These are phyloP conservation scores for Fusarium temperatum DNA, from an alignment of 2,329 filamentous ascomycete genomes.

Conservation along the genomic window DNA sequence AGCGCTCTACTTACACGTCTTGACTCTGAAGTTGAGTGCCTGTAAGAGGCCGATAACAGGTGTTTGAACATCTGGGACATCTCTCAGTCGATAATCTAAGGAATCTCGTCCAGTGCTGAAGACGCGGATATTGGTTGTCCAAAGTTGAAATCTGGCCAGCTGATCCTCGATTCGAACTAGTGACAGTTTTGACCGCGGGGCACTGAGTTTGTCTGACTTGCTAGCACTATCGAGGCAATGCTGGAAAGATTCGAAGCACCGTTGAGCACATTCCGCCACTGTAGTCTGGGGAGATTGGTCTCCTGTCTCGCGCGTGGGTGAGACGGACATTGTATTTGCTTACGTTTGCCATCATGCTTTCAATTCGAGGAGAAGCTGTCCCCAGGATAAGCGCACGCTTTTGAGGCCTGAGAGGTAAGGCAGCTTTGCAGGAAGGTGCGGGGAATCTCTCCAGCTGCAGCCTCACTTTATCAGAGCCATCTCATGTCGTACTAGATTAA, in stretches of 20 bases:
- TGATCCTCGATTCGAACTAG: not conserved
- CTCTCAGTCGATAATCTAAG: fast-evolving
- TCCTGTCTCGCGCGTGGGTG: fast-evolving
- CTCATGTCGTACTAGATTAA: no score
- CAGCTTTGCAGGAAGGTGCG: no score
- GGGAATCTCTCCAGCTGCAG: no score
- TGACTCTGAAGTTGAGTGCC: fast-evolving
- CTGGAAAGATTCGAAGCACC: fast-evolving
- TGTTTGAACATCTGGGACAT: fast-evolving
- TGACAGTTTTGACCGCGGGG: no score
- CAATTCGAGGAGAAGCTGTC: no score
- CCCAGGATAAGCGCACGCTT: no score
- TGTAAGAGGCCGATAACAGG: not conserved
- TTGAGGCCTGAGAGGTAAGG: no score
- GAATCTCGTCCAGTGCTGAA: not conserved
- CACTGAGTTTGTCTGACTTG: no score
- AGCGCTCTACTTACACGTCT: fast-evolving
- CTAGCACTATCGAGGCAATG: not conserved
- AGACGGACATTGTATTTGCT: fast-evolving
- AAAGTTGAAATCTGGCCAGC: not conserved
- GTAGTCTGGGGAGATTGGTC: no score
- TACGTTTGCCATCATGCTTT: fast-evolving
- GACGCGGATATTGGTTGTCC: not conserved
- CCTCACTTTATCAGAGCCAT: no score
- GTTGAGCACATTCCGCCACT: no score